Base-by-base conservation (phyloP, 192 early-diverging fungal species). In the Obelidium mucronatum region DNA sequence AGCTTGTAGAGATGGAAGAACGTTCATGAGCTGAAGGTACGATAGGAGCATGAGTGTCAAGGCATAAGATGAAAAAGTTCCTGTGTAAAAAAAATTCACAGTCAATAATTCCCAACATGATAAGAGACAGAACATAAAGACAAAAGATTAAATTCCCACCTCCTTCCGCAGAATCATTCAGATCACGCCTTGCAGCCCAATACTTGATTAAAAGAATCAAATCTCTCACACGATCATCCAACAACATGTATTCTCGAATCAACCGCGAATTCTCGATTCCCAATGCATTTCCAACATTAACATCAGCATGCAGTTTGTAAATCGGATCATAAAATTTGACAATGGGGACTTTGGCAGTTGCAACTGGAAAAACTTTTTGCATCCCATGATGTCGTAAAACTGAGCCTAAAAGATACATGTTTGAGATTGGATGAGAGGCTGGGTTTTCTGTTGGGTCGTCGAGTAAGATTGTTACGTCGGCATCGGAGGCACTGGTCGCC, bases 151-250 rank as follows among this genome's bases (percentile, higher is more conserved):
- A 65, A 65, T 40, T 35, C 67, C 6, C 48, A 82, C 79, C 73
- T 54, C 75, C 77, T 35, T 52, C 75, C 5, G 85, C 40, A 11
- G 85, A 65, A 67, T 87, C 70, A 71, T 87, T 87, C 26, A 87
- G 68, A 35, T 83, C 73, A 0, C 82, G 37, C 39, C 35, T 67
- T 48, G 68, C 80, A 4, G 86, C 83, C 81, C 81, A 87, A 30
- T 71, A 28, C 48, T 87, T 87, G 28, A 87, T 52, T 35, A 87
- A 54, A 69, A 85, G 71, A 72, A 87, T 82, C 48, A 87, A 42
- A n/a, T 80, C 80, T 39, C 74, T 52, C 42, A 84, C 59, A 39
- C 79, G 40, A 13, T 75, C 80, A 73, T 85, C 82, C 34, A 85
- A 6, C 36, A 33, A 17, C 19, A 81, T 77, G 39, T 87, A 87